phyloP scores from a whole-genome alignment of 2,329 filamentous ascomycete genomes.

The Metarhizium anisopliae region DNA sequence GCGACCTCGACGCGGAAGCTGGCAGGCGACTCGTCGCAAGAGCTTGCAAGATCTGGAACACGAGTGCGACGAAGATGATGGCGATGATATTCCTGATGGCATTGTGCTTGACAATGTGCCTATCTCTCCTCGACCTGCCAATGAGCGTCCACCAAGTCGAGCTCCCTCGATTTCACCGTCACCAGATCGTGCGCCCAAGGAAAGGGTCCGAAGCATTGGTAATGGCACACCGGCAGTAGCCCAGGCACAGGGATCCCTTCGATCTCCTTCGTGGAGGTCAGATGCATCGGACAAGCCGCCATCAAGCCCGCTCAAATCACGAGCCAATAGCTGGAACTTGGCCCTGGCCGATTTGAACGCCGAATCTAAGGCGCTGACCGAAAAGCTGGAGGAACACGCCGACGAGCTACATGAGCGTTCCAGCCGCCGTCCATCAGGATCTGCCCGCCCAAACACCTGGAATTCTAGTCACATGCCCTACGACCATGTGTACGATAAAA shows the following conservation, averaged over 20 bases:
- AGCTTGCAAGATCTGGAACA: constrained; percentile 62
- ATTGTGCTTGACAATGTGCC: constrained; percentile 75
- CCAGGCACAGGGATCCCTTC: constrained; percentile 49
- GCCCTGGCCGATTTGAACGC: constrained; percentile 59
- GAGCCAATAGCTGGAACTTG: constrained; percentile 67
- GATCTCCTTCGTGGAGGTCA: constrained; percentile 46
- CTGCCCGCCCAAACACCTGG: constrained; percentile 32
- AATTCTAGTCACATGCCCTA: constrained; percentile 23
- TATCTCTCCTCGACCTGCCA: constrained; percentile 60
- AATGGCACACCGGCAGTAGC: constrained; percentile 55
- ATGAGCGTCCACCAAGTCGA: constrained; percentile 45
- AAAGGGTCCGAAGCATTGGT: constrained; percentile 46
- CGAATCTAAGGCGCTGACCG: constrained; percentile 67
- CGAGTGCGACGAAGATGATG: constrained; percentile 69
- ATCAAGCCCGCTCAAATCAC: constrained; percentile 37
- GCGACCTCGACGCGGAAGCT: constrained; percentile 52
- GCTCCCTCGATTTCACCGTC: constrained; percentile 45
- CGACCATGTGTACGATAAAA: constrained; percentile 29
- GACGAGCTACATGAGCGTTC: constrained; percentile 44
- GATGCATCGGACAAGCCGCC: constrained; percentile 29
- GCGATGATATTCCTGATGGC: constrained; percentile 70
- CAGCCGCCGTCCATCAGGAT: constrained; percentile 18
- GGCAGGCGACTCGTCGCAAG: constrained; percentile 61
- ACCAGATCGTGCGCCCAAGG: constrained; percentile 41
- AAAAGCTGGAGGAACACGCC: constrained; percentile 72